Conservation (phyloP, 768 basidiomycete species). For the Hericium alpestre region DNA sequence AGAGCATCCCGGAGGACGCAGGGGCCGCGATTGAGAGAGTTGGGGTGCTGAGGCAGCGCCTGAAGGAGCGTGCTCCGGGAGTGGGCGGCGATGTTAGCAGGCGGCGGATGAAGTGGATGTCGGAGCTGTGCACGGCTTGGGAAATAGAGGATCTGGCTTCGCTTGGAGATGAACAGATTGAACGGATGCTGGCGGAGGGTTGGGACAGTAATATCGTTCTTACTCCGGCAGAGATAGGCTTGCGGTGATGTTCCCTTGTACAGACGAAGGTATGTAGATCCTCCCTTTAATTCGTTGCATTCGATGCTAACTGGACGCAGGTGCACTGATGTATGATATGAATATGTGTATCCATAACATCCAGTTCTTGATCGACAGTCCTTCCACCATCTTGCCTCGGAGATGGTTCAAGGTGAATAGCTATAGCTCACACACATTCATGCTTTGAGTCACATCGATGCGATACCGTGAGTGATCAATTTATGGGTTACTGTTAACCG, state of each 20-base stretch:
- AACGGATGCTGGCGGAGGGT: constrained; percentile 64
- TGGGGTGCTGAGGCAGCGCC: constrained; percentile 56
- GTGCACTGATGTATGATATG: too few species aligned
- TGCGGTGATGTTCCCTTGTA: background rate
- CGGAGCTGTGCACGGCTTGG: constrained; percentile 78
- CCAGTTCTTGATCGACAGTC: too few species aligned
- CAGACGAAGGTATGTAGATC: too few species aligned
- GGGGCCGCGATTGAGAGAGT: constrained; percentile 74
- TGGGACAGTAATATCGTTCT: constrained; percentile 64
- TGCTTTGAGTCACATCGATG: too few species aligned
- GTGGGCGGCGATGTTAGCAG: constrained; percentile 69
- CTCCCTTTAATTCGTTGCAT: too few species aligned
- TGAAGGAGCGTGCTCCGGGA: constrained; percentile 76
- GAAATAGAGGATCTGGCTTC: constrained; percentile 66
- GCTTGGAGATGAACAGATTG: constrained; percentile 58
- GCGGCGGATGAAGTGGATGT: constrained; percentile 89
- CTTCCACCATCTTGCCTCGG: too few species aligned
- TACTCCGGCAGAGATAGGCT: constrained; percentile 30
- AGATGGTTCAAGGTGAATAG: too few species aligned
- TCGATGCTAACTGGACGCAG: too few species aligned
- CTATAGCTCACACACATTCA: too few species aligned
- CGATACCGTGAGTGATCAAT: too few species aligned
- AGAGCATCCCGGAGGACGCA: constrained; percentile 55
- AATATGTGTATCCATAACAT: too few species aligned
- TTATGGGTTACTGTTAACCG: too few species aligned